Conservation (phyloP, 2,329 filamentous ascomycete genomes). For the Fusarium tanahbumbuense region DNA sequence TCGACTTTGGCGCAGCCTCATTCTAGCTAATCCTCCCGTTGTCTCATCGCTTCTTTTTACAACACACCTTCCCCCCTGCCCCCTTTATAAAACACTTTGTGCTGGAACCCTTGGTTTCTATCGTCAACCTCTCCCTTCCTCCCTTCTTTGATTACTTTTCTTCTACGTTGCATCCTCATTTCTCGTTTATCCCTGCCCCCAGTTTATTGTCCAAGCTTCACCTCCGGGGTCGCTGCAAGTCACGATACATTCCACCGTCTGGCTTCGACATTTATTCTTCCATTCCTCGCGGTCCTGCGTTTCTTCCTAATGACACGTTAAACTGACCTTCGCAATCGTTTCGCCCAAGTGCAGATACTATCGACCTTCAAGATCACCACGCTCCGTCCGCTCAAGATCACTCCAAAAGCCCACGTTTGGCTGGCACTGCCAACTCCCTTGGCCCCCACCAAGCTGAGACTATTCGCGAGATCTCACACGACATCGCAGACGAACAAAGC, state of each 20-base stretch:
- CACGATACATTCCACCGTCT: constrained; percentile 46
- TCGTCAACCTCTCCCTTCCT: constrained; percentile 25
- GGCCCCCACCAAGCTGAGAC: constrained; percentile 89
- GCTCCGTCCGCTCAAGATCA: constrained; percentile 89
- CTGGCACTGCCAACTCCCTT: constrained; percentile 60
- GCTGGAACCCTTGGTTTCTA: constrained; percentile 23
- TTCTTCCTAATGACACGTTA: constrained; percentile 19
- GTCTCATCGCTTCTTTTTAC: constrained; percentile 20
- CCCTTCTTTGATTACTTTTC: constrained; percentile 37
- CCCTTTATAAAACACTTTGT: constrained; percentile 30
- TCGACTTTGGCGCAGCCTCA: constrained; percentile 30
- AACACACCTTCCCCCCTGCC: constrained; percentile 22
- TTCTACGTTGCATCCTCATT: constrained; percentile 38
- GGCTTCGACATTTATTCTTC: constrained; percentile 34
- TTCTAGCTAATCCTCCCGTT: constrained; percentile 25
- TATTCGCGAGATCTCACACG: constrained; percentile 81
- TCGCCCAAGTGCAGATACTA: constrained; percentile 74
- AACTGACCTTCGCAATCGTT: constrained; percentile 38
- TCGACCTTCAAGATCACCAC: constrained; percentile 89
- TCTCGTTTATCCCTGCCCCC: constrained; percentile 38
- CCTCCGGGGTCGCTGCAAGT: constrained; percentile 33
- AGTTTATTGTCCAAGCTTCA: constrained; percentile 37
- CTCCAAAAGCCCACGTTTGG: constrained; percentile 50
- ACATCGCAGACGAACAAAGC: constrained; percentile 77
- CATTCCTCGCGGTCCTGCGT: constrained; percentile 25